Evolutionary conservation across 108 stramenopile genomes (phyloP).

Genomic region (Fragilaria radians): DNA sequence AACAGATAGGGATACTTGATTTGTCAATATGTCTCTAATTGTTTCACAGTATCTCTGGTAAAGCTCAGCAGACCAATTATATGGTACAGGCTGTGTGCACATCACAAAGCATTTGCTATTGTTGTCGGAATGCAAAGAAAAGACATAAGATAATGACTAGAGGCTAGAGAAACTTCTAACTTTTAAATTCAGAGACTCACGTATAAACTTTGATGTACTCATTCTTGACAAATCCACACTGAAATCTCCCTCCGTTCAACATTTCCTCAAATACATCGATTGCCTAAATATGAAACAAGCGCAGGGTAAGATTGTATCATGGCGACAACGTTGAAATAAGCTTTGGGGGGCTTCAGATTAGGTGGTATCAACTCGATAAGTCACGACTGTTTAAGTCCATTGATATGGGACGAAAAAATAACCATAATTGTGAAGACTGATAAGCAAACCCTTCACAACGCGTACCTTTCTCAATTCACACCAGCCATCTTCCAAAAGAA

Average conservation of each 20-base stretch:
- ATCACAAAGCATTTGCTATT: constrained; percentile 98
- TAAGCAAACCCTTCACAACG: too few relatives aligned
- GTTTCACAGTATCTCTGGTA: constrained; percentile 95
- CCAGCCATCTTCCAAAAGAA: too few relatives aligned
- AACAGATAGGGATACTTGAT: constrained; percentile 87
- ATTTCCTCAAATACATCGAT: constrained; percentile 85
- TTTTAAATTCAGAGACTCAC: constrained; percentile 58
- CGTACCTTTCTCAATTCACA: too few relatives aligned
- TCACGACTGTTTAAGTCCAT: too few relatives aligned
- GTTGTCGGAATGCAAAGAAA: neutral
- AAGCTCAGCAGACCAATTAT: constrained; percentile 98
- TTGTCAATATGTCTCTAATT: constrained; percentile 85
- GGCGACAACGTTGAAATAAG: neutral
- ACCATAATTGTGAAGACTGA: too few relatives aligned
- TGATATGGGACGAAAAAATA: too few relatives aligned
- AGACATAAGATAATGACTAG: neutral
- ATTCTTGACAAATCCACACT: constrained; percentile 78
- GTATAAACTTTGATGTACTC: constrained; percentile 90
- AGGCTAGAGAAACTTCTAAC: neutral
- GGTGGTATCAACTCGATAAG: too few relatives aligned
- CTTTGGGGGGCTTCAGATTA: too few relatives aligned
- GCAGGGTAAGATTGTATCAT: neutral
- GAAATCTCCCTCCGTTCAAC: constrained; percentile 77
- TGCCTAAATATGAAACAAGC: constrained; percentile 33
- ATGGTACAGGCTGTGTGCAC: constrained; percentile 98